Conservation (phyloP, 805 yeast genomes). For the Candida morakotiae region DNA sequence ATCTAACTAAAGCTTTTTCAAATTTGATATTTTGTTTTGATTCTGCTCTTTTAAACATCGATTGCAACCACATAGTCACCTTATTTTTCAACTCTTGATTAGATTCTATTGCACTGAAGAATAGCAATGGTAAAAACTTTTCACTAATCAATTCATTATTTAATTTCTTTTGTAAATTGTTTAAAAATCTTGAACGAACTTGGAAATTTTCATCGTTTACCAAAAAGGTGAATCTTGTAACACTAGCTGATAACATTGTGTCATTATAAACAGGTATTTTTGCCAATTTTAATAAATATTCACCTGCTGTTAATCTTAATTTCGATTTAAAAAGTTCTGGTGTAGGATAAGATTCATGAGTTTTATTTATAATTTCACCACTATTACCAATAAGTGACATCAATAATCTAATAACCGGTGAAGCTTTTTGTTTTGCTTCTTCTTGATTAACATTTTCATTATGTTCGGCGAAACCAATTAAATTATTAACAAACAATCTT, state of each 20-base stretch:
- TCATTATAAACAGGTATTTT: conserved; percentile 48
- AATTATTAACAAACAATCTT: conserved; percentile 55
- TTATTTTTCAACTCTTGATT: conserved; percentile 43
- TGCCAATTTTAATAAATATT: conserved; percentile 60
- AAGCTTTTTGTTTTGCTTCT: conserved; percentile 40
- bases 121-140: conserved; percentile 61
- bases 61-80: conserved; percentile 67
- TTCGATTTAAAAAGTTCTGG: conserved; percentile 59
- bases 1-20: conserved; percentile 64
- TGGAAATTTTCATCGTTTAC: conserved; percentile 62
- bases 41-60: conserved; percentile 43
- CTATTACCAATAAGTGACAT: conserved; percentile 65
- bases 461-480: conserved; percentile 26
- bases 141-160: conserved; percentile 55
- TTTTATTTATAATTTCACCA: conserved; percentile 64
- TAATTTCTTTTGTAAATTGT: conserved; percentile 47
- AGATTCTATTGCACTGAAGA: conserved; percentile 78
- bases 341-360: conserved; percentile 48
- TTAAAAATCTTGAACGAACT: conserved; percentile 53
- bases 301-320: conserved; percentile 66
- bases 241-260: conserved; percentile 47
- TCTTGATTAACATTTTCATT: conserved; percentile 22
- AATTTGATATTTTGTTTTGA: conserved; percentile 42
- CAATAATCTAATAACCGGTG: conserved; percentile 64
- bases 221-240: conserved; percentile 51